phyloP scores from a whole-genome alignment of 148 eudicot species.

The Rhododendron simsii region DNA sequence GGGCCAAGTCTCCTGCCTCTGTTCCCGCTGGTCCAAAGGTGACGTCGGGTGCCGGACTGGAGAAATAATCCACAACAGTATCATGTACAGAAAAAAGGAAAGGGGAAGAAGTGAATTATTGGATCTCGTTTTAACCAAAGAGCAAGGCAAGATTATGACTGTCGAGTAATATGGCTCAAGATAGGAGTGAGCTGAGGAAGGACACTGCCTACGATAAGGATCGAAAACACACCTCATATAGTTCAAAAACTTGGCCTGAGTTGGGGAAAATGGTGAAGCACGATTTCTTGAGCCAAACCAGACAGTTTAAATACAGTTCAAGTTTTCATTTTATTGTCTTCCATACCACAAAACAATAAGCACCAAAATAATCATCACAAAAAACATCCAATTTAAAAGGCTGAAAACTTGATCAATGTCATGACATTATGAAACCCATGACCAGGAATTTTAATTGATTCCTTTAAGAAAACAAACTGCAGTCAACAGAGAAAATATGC shows the following conservation, averaged over 20 bases:
- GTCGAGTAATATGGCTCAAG: neutral
- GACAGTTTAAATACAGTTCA: neutral
- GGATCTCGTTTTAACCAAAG: neutral
- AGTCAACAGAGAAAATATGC: neutral
- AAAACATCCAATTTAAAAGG: neutral
- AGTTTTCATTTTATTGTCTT: neutral
- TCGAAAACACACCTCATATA: neutral
- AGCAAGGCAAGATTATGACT: neutral
- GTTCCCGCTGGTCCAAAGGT: slow-evolving; percentile 85
- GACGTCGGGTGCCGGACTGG: slow-evolving; percentile 60
- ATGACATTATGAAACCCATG: neutral
- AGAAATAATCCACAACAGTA: neutral
- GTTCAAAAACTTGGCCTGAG: neutral
- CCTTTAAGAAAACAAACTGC: neutral
- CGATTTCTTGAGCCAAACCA: neutral
- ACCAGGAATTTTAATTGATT: neutral
- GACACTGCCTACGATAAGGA: neutral
- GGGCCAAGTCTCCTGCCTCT: slow-evolving; percentile 73
- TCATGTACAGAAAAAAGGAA: neutral
- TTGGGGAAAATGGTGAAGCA: neutral
- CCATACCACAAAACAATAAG: neutral
- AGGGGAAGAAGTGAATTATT: neutral
- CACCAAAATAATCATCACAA: neutral
- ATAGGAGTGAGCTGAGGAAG: neutral
- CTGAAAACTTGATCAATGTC: neutral